These are phyloP conservation scores for Claviceps africana DNA, from an alignment of 2,329 filamentous ascomycete species.

Conservation along the genomic window DNA sequence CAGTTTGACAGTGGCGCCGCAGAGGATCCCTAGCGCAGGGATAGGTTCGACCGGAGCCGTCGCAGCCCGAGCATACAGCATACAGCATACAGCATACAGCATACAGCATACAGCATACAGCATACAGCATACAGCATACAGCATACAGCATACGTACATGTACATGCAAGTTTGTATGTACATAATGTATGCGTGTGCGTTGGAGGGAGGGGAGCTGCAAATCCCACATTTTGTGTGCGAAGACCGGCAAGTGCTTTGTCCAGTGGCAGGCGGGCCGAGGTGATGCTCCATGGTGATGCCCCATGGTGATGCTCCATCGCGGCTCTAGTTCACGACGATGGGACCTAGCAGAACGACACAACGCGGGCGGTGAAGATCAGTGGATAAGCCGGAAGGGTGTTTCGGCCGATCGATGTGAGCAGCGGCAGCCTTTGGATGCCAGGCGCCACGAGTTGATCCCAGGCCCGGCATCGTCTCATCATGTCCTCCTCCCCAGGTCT, in stretches of 20 bases:
- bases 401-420: conserved; percentile 1
- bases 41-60: background rate
- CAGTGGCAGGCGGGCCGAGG: background rate
- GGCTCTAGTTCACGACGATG: background rate
- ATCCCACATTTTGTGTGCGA: too few relatives aligned
- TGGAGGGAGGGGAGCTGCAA: too few relatives aligned
- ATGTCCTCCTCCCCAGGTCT: background rate
- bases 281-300: too few relatives aligned
- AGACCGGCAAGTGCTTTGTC: background rate
- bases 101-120: too few relatives aligned
- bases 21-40: background rate
- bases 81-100: too few relatives aligned
- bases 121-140: too few relatives aligned
- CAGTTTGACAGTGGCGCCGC: background rate
- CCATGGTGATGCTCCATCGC: background rate
- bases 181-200: too few relatives aligned
- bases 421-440: background rate
- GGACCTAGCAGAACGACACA: background rate
- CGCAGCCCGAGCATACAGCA: background rate
- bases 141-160: too few relatives aligned
- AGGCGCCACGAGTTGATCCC: background rate
- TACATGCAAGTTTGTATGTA: too few relatives aligned
- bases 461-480: background rate
- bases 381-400: background rate
- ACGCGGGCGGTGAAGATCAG: background rate